Conservation (phyloP, 345 rosid genomes). For the Brassica juncea region DNA sequence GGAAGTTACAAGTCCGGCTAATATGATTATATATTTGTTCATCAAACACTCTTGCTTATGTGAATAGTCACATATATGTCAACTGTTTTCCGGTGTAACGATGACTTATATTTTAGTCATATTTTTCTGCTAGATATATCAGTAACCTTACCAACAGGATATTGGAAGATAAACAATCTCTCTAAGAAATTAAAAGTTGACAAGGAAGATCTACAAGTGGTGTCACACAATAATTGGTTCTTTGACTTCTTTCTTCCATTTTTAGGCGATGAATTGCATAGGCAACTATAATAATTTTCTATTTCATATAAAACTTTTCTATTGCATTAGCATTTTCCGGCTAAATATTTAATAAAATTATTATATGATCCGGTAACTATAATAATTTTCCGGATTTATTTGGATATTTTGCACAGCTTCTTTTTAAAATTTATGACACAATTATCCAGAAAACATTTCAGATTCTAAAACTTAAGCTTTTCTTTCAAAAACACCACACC, state of each 20-base stretch:
- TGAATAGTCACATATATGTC: neutral
- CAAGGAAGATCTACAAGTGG: neutral
- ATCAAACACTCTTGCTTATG: neutral
- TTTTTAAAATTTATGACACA: neutral
- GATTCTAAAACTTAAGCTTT: neutral
- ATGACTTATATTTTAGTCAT: neutral
- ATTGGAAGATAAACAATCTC: neutral
- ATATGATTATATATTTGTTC: neutral
- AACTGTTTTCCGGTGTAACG: neutral
- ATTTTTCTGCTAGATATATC: neutral
- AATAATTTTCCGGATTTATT: no score
- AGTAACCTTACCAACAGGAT: neutral
- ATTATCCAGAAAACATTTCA: neutral
- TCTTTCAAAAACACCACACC: neutral
- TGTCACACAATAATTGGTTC: constrained; percentile 1
- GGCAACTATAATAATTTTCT: neutral
- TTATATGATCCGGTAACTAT: neutral
- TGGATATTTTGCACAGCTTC: neutral
- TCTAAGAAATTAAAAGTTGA: neutral
- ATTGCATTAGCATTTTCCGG: neutral
- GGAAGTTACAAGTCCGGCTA: constrained; percentile 20
- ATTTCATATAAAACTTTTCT: neutral
- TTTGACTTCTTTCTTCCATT: neutral
- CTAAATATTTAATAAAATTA: neutral
- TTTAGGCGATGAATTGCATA: neutral